These are phyloP conservation scores for Colletotrichum liriopes DNA, from an alignment of 2,329 filamentous ascomycete genomes.

Conservation along the genomic window DNA sequence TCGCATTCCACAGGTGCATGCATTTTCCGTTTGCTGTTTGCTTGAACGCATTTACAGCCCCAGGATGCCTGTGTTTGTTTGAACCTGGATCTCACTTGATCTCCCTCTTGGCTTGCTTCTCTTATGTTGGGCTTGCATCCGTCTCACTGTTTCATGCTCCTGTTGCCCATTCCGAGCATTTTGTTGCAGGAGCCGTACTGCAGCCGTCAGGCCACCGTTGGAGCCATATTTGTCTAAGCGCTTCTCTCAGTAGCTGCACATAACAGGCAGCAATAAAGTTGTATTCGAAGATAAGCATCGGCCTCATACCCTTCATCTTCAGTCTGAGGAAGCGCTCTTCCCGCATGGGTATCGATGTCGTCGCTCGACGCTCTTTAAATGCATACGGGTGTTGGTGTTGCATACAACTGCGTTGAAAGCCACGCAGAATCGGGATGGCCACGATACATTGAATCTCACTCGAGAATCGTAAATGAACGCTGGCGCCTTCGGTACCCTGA, in stretches of 20 bases:
- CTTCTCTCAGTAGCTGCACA: neutral
- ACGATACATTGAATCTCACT: neutral
- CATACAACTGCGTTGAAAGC: neutral
- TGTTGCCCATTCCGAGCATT: neutral
- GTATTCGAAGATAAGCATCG: too few relatives aligned
- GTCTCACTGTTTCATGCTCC: constrained; percentile 1
- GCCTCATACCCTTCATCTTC: neutral
- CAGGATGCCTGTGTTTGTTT: constrained; percentile 13
- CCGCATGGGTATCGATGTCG: neutral
- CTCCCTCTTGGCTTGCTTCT: constrained; percentile 15
- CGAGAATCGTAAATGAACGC: neutral
- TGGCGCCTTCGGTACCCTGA: neutral
- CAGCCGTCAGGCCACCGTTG: neutral
- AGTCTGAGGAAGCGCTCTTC: neutral
- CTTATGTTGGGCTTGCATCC: constrained; percentile 2
- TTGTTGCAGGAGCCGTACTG: neutral
- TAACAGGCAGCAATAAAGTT: neutral
- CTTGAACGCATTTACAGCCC: constrained; percentile 7
- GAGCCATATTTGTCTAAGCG: neutral
- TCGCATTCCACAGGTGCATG: constrained; percentile 36
- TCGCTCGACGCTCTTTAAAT: neutral
- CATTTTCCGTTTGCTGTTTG: constrained; percentile 24
- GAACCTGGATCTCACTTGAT: constrained; percentile 31
- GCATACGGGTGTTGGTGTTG: too few relatives aligned
- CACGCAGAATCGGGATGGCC: neutral